These are phyloP conservation scores for Stromatinia cepivora DNA, from an alignment of 2,329 filamentous ascomycete genomes.

Conservation along the genomic window DNA sequence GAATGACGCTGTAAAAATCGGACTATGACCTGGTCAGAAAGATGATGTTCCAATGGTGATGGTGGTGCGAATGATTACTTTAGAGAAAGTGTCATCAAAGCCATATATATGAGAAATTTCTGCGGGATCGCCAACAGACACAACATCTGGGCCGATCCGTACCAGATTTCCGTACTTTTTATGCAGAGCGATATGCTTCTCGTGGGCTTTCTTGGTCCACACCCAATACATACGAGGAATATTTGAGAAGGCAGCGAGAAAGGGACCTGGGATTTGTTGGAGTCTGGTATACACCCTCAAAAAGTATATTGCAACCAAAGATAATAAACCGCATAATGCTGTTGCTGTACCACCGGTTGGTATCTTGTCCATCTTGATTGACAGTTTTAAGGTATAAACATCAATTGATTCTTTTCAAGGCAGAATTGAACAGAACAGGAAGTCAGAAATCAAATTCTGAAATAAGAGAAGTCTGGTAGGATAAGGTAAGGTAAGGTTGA, in stretches of 20 bases:
- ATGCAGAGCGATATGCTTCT: slow-evolving; percentile 4
- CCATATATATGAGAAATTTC: slow-evolving; percentile 23
- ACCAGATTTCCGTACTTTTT: slow-evolving; percentile 20
- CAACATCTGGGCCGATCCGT: slow-evolving; percentile 21
- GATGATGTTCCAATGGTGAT: not conserved
- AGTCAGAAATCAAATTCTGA: too few species aligned
- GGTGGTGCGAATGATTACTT: slow-evolving; percentile 3
- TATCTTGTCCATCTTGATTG: too few species aligned
- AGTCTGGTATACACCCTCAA: not conserved
- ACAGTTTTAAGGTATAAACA: too few species aligned
- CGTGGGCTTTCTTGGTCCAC: not conserved
- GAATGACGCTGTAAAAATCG: slow-evolving; percentile 9
- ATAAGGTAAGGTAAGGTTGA: too few species aligned
- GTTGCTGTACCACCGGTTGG: too few species aligned
- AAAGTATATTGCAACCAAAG: not conserved
- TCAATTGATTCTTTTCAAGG: too few species aligned
- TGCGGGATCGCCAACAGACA: slow-evolving; percentile 21
- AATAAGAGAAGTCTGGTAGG: too few species aligned
- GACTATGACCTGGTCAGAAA: not conserved
- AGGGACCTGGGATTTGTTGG: not conserved
- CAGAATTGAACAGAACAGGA: too few species aligned
- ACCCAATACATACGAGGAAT: not conserved
- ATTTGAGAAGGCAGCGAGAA: not conserved
- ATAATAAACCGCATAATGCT: too few species aligned
- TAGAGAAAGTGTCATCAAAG: slow-evolving; percentile 14